Evolutionary conservation across 352 stramenopile genomes (phyloP).

Genomic region (Phytophthora pseudosyringae): DNA sequence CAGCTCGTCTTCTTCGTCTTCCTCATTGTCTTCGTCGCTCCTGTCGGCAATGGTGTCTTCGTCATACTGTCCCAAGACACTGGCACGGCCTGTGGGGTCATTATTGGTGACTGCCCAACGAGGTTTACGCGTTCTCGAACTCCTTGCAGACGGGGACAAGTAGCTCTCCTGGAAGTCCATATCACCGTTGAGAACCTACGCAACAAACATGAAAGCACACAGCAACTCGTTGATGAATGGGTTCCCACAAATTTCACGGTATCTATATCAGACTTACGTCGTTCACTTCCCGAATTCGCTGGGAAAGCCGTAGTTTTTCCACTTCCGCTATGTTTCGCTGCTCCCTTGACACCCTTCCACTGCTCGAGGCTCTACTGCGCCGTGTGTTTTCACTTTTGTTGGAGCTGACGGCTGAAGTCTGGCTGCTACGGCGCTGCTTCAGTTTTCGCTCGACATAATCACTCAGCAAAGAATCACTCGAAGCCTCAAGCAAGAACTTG

Average conservation of each 20-base stretch:
- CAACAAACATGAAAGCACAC: conserved; percentile 3
- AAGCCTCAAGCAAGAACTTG: conserved; percentile 58
- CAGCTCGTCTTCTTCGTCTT: conserved; percentile 58
- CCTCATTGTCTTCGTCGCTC: conserved; percentile 25
- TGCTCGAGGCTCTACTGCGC: conserved; percentile 10
- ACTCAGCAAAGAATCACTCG: conserved; percentile 56
- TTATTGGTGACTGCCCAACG: conserved; percentile 1
- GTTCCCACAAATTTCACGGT: background rate
- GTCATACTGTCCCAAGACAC: conserved; percentile 4
- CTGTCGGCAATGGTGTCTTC: background rate
- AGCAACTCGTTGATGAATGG: background rate
- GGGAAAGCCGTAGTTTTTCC: conserved; percentile 68
- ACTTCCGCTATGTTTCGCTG: conserved; percentile 65
- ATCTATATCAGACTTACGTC: conserved; percentile 41
- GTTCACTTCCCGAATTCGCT: conserved; percentile 75
- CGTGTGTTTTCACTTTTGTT: conserved; percentile 12
- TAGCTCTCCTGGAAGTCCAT: conserved; percentile 64
- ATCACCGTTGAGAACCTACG: conserved; percentile 66
- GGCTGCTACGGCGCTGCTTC: conserved; percentile 40
- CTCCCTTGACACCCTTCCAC: conserved; percentile 34
- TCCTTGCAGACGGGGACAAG: conserved; percentile 35
- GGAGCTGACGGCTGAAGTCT: conserved; percentile 13
- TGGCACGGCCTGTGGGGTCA: background rate
- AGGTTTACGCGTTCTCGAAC: conserved; percentile 10
- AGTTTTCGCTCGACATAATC: conserved; percentile 78